Conservation (phyloP, 1,139 yeast species). For the Saccharomycopsis crataegensis region DNA sequence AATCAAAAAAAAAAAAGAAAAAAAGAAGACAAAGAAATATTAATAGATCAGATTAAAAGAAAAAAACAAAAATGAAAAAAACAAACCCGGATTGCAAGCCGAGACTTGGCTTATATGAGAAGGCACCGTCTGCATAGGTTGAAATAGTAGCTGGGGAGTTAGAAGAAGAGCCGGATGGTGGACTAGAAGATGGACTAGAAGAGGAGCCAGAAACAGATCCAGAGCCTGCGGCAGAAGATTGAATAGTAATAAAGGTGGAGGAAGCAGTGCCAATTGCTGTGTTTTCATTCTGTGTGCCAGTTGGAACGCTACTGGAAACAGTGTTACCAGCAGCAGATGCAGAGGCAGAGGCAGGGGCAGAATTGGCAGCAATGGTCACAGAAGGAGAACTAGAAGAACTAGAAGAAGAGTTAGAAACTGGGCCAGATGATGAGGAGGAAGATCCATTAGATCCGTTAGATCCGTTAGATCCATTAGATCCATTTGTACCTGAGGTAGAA, state of each 20-base stretch:
- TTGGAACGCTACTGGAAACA: no score
- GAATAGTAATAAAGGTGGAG: no score
- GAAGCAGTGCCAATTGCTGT: no score
- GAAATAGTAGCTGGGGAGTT: no score
- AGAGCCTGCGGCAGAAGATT: no score
- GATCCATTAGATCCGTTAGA: neutral
- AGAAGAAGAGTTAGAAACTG: no score
- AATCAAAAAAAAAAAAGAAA: neutral
- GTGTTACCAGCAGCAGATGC: no score
- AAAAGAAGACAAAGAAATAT: neutral
- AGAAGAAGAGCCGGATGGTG: conserved; percentile 7
- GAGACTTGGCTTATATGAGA: neutral
- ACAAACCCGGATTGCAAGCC: no score
- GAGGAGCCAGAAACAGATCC: conserved; percentile 1
- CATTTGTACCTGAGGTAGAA: neutral
- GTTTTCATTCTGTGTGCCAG: no score
- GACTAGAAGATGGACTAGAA: conserved; percentile 12
- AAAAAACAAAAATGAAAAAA: neutral
- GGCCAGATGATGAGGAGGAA: neutral
- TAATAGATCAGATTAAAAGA: neutral
- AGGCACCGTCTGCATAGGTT: no score
- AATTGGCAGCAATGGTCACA: no score
- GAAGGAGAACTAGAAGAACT: neutral
- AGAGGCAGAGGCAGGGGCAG: no score
- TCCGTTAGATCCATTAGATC: neutral